phyloP scores from a whole-genome alignment of 148 eudicot genomes.

The Hydrangea macrophylla region DNA sequence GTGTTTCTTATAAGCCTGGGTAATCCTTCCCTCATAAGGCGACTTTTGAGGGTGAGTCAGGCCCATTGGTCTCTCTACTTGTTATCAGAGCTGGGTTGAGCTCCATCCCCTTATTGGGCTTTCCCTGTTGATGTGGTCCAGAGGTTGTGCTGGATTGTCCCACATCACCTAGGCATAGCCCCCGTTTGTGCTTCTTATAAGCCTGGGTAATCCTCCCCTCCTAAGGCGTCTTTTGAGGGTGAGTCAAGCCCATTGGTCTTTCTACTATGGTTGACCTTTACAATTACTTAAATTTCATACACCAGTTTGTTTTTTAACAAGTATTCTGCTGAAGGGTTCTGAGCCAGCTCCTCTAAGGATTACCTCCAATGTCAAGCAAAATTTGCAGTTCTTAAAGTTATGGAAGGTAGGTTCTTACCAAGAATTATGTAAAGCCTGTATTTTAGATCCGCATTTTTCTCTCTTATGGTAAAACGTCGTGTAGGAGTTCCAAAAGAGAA shows the following conservation, averaged over 20 bases:
- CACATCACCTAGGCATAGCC: neutral
- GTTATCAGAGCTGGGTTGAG: neutral
- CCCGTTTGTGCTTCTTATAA: neutral
- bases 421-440: neutral
- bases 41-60: too few species aligned
- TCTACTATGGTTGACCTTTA: neutral
- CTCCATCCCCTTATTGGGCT: neutral
- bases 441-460: neutral
- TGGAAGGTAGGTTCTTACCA: conserved; percentile 62
- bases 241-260: too few species aligned
- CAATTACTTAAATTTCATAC: neutral
- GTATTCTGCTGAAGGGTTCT: conserved; percentile 43
- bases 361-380: conserved; percentile 90
- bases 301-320: neutral
- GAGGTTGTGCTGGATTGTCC: too few species aligned
- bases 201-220: neutral
- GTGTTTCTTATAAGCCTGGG: too few species aligned
- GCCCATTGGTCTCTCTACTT: neutral
- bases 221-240: too few species aligned
- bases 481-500: conserved; percentile 71
- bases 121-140: too few species aligned
- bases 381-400: conserved; percentile 71
- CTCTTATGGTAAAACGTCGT: conserved; percentile 9
- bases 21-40: too few species aligned
- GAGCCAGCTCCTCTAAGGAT: conserved; percentile 84